Evolutionary conservation across 441 rosid species (phyloP).

Genomic region (Macaranga tanarius): DNA sequence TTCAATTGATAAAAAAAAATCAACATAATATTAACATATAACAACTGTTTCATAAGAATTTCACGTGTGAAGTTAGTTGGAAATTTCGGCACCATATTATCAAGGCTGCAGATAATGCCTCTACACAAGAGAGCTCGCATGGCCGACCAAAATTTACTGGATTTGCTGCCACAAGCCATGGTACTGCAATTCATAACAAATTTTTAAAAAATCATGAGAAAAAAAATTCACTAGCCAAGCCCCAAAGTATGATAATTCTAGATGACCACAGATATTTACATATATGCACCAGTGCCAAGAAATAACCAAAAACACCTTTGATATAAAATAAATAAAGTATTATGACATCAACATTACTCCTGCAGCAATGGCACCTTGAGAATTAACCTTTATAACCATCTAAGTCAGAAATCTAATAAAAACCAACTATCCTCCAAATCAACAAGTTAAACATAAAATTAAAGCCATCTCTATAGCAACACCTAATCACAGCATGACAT

Average conservation of each 20-base stretch:
- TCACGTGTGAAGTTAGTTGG: not conserved
- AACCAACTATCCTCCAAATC: not conserved
- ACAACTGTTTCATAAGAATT: not conserved
- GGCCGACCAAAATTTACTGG: constrained; percentile 98
- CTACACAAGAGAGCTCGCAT: constrained; percentile 87
- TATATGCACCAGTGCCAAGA: not conserved
- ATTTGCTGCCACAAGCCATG: constrained; percentile 98
- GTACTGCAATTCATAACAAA: constrained; percentile 53
- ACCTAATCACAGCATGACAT: not conserved
- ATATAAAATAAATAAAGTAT: not conserved
- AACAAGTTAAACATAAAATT: not conserved
- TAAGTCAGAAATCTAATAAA: not conserved
- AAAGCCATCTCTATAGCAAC: not conserved
- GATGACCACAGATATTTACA: not conserved
- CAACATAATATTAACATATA: not conserved
- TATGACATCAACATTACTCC: not conserved
- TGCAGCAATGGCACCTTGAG: not conserved
- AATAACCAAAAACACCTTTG: not conserved
- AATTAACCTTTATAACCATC: not conserved
- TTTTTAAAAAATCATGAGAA: constrained; percentile 5
- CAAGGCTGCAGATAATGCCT: constrained; percentile 91
- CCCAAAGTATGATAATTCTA: not conserved
- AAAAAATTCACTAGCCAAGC: not conserved
- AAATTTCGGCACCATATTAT: constrained; percentile 60
- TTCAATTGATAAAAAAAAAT: not conserved